phyloP scores from a whole-genome alignment of 1,139 yeast genomes.

The Sugiyamaella novakii region DNA sequence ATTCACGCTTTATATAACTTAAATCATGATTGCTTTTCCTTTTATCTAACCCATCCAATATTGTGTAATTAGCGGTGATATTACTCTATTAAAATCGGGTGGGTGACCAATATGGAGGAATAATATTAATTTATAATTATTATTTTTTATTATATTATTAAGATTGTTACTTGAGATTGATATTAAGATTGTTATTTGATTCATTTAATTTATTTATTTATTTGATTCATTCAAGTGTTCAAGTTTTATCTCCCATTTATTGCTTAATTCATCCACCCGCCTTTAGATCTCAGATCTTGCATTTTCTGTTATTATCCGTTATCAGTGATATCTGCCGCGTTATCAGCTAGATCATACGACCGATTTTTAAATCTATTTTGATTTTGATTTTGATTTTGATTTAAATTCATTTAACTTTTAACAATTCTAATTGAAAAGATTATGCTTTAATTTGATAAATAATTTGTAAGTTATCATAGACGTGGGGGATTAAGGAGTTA shows the following conservation, averaged over 20 bases:
- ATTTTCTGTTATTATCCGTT: conserved; percentile 14
- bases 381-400: not conserved
- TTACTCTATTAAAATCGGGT: conserved; percentile 1
- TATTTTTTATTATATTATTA: not conserved
- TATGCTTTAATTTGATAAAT: not conserved
- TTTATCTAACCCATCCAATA: not conserved
- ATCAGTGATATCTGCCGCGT: conserved; percentile 17
- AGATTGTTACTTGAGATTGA: not conserved
- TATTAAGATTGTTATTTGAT: not conserved
- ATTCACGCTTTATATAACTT: conserved; percentile 9
- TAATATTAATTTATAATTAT: not conserved
- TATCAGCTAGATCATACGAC: conserved; percentile 14
- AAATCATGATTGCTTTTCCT: conserved; percentile 12
- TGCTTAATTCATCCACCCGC: conserved; percentile 6
- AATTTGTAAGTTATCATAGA: not conserved
- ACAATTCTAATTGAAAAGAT: not conserved
- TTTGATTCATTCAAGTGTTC: no score
- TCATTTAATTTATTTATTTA: not conserved
- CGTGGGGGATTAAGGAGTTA: conserved; percentile 1
- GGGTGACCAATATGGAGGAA: conserved; percentile 8
- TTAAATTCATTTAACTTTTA: not conserved
- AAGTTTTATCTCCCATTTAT: no score
- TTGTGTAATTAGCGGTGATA: no score
- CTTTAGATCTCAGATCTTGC: conserved; percentile 15
- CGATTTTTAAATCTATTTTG: not conserved